These are phyloP conservation scores for Botryotinia globosa DNA, from an alignment of 2,329 filamentous ascomycete genomes.

Conservation along the genomic window DNA sequence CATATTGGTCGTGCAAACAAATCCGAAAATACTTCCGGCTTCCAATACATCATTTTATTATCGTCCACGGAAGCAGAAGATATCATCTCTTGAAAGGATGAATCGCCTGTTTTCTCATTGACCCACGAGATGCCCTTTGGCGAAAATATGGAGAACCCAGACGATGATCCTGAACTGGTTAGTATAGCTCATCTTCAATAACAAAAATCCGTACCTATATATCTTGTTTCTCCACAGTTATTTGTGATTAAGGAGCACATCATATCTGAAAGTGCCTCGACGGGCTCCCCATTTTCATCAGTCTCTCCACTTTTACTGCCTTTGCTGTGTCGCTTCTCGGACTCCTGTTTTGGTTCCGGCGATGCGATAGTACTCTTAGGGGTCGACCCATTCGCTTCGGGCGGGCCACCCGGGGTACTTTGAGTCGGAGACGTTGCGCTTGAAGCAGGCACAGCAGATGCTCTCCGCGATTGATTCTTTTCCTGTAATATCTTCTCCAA, in stretches of 20 bases:
- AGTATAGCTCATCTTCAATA: slow-evolving; percentile 4
- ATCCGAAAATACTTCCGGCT: slow-evolving; percentile 93
- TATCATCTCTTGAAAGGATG: slow-evolving; percentile 93
- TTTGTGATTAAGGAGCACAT: slow-evolving; percentile 98
- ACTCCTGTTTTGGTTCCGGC: slow-evolving; percentile 42
- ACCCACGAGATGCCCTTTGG: slow-evolving; percentile 98
- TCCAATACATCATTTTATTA: slow-evolving; percentile 96
- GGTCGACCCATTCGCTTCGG: slow-evolving; percentile 40
- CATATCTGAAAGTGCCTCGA: slow-evolving; percentile 90
- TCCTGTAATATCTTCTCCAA: slow-evolving; percentile 73
- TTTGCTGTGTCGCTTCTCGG: slow-evolving; percentile 33
- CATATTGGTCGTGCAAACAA: slow-evolving; percentile 85
- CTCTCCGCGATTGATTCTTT: slow-evolving; percentile 43
- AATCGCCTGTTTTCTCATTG: slow-evolving; percentile 95
- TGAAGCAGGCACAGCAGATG: slow-evolving; percentile 34
- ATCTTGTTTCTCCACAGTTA: slow-evolving; percentile 89
- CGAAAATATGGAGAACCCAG: slow-evolving; percentile 97
- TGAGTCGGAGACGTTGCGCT: slow-evolving; percentile 40
- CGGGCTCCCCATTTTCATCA: slow-evolving; percentile 62
- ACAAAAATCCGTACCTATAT: slow-evolving; percentile 69
- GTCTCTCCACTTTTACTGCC: slow-evolving; percentile 34
- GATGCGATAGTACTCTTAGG: slow-evolving; percentile 51
- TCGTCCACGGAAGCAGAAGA: slow-evolving; percentile 86
- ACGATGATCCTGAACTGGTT: slow-evolving; percentile 71
- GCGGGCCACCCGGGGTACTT: slow-evolving; percentile 41